phyloP scores from a whole-genome alignment of 768 basidiomycete genomes.

The Mycena venus region DNA sequence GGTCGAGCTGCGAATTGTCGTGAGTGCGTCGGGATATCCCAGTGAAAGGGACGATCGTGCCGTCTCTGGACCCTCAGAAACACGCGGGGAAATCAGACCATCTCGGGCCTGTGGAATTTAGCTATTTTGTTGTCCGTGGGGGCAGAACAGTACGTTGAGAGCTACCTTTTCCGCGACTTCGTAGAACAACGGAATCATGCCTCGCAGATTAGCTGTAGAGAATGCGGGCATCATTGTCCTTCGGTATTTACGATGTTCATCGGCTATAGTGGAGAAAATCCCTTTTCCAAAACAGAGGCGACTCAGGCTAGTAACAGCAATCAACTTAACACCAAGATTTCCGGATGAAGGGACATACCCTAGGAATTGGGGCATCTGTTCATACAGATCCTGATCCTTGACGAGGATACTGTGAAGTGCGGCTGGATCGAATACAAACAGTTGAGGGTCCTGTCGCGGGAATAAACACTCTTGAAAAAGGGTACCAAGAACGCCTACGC shows the following conservation, averaged over 20 bases:
- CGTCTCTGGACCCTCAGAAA: not conserved
- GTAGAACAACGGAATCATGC: conserved; percentile 7
- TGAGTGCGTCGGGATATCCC: not conserved
- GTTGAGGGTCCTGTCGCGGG: not conserved
- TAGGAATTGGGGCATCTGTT: not conserved
- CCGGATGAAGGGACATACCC: not conserved
- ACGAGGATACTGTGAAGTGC: conserved; percentile 1
- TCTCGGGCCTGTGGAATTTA: conserved; percentile 5
- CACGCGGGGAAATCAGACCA: not conserved
- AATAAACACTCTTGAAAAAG: not conserved
- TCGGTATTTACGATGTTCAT: conserved; percentile 1
- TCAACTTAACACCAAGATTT: not conserved
- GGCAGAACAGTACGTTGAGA: no score
- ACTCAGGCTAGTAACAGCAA: not conserved
- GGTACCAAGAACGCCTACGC: no score
- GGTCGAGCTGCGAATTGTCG: not conserved
- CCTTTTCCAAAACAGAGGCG: not conserved
- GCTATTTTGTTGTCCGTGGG: fast-evolving
- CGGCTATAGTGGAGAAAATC: conserved; percentile 1
- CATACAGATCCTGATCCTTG: not conserved
- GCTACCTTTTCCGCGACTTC: not conserved
- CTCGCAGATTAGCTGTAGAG: conserved; percentile 3
- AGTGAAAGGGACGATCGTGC: not conserved
- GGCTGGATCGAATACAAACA: not conserved
- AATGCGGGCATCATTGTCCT: conserved; percentile 17